Evolutionary conservation across 2,329 filamentous ascomycete species (phyloP).

Genomic region (Pochonia chlamydosporia): DNA sequence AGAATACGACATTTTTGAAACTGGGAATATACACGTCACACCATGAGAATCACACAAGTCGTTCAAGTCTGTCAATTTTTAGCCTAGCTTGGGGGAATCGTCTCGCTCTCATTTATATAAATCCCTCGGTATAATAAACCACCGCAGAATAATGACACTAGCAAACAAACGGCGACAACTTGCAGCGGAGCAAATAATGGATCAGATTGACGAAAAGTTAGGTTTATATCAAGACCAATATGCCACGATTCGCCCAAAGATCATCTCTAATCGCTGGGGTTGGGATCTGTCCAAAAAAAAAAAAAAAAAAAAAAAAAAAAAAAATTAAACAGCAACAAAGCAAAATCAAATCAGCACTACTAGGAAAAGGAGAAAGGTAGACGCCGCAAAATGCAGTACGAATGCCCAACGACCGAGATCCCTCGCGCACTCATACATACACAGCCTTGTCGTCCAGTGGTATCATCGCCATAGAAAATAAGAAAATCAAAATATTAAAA

Average conservation of each 20-base stretch:
- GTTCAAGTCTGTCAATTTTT: not conserved
- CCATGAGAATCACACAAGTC: too few relatives aligned
- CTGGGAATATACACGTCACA: too few relatives aligned
- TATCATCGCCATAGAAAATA: constrained; percentile 18
- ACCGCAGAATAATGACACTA: not conserved
- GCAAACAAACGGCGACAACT: constrained; percentile 8
- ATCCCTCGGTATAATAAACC: not conserved
- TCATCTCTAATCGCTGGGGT: constrained; percentile 12
- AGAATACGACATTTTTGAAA: too few relatives aligned
- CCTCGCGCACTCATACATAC: constrained; percentile 4
- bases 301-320: constrained; percentile 7
- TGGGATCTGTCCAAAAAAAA: constrained; percentile 12
- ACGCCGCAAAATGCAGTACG: constrained; percentile 7
- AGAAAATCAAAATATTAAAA: constrained; percentile 9
- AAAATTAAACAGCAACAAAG: constrained; percentile 12
- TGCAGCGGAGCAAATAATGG: not conserved
- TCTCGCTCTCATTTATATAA: not conserved
- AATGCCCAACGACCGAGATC: constrained; percentile 9
- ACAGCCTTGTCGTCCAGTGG: constrained; percentile 14
- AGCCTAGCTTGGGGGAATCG: not conserved
- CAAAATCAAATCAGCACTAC: constrained; percentile 8
- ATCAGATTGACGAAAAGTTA: not conserved
- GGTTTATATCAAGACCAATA: not conserved
- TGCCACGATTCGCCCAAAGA: constrained; percentile 1
- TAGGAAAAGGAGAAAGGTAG: constrained; percentile 13